Conservation (phyloP, 2,329 filamentous ascomycete genomes). For the Curvularia lunata region DNA sequence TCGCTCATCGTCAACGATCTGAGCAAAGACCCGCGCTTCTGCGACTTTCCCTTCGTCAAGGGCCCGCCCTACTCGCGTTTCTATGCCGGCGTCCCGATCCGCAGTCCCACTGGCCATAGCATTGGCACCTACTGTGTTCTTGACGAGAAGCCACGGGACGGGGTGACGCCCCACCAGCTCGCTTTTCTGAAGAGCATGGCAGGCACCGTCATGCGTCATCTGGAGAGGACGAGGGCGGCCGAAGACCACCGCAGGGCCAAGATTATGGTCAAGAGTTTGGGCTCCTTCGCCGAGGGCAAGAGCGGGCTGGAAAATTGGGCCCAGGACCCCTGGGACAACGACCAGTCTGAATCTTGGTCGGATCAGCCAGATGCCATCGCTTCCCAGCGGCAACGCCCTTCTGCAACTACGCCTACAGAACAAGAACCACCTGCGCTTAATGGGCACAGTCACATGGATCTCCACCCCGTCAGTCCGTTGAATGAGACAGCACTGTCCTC, state of each 20-base stretch:
- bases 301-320: slow-evolving; percentile 45
- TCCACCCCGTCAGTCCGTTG: slow-evolving; percentile 25
- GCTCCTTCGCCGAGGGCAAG: slow-evolving; percentile 48
- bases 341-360: slow-evolving; percentile 16
- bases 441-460: slow-evolving; percentile 30
- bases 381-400: slow-evolving; percentile 30
- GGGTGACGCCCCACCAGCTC: slow-evolving; percentile 56
- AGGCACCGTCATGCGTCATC: slow-evolving; percentile 64
- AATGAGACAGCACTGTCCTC: slow-evolving; percentile 20
- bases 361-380: slow-evolving; percentile 21
- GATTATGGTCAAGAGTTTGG: slow-evolving; percentile 57
- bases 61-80: slow-evolving; percentile 51
- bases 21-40: slow-evolving; percentile 48
- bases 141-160: slow-evolving; percentile 62
- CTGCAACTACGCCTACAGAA: slow-evolving; percentile 11
- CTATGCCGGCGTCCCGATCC: slow-evolving; percentile 67
- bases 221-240: slow-evolving; percentile 62
- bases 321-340: slow-evolving; percentile 40
- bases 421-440: slow-evolving; percentile 24
- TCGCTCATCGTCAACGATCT: slow-evolving; percentile 45
- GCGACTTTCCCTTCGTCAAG: slow-evolving; percentile 41
- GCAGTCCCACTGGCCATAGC: slow-evolving; percentile 61
- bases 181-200: slow-evolving; percentile 64
- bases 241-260: slow-evolving; percentile 61
- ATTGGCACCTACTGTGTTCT: slow-evolving; percentile 68